phyloP scores from a whole-genome alignment of 306 rosid species.

The Vigna unguiculata region DNA sequence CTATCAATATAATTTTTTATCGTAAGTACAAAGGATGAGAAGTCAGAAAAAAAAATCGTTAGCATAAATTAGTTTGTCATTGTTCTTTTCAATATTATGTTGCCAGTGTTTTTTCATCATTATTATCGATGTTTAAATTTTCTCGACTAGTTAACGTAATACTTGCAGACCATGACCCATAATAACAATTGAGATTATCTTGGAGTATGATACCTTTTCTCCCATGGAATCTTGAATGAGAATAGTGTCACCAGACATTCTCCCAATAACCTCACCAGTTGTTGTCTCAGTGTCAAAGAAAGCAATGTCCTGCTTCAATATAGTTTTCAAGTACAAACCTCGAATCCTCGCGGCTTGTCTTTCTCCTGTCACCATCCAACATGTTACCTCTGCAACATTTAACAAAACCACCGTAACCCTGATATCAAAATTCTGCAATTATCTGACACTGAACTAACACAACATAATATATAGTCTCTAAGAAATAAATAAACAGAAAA shows the following conservation, averaged over 20 bases:
- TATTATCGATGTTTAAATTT: background rate
- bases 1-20: slow-evolving; percentile 49
- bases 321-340: slow-evolving; percentile 77
- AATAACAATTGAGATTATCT: background rate
- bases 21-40: background rate
- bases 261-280: slow-evolving; percentile 84
- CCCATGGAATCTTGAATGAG: slow-evolving; percentile 96
- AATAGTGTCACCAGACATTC: slow-evolving; percentile 95
- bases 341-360: slow-evolving; percentile 87
- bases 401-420: slow-evolving; percentile 17
- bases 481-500: background rate
- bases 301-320: slow-evolving; percentile 80
- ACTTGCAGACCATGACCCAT: too few species aligned
- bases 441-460: background rate
- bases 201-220: slow-evolving; percentile 62
- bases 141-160: background rate
- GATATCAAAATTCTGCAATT: background rate
- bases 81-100: background rate
- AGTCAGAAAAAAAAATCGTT: background rate
- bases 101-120: background rate
- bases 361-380: slow-evolving; percentile 95
- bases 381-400: slow-evolving; percentile 71
- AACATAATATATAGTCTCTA: background rate
- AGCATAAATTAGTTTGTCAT: background rate
- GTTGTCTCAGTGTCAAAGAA: slow-evolving; percentile 85